Evolutionary conservation across 1,139 yeast genomes (phyloP).

Genomic region (Suhomyces ambrosiae): DNA sequence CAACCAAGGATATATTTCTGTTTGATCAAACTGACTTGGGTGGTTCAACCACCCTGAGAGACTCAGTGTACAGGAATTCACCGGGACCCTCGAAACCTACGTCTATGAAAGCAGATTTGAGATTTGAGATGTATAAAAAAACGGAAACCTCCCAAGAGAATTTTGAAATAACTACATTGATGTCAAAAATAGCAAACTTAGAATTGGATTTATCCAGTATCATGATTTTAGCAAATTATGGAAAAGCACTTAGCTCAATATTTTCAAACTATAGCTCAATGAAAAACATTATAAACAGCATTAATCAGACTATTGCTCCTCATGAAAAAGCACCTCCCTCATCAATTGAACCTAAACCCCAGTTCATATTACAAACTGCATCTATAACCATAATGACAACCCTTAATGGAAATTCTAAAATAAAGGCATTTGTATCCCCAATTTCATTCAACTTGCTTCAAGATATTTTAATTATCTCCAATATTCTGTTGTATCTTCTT

Average conservation of each 20-base stretch:
- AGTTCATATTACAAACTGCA: slow-evolving; percentile 38
- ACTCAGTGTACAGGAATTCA: slow-evolving; percentile 2
- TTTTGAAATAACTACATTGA: slow-evolving; percentile 43
- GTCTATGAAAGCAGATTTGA: slow-evolving; percentile 45
- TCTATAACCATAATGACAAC: slow-evolving; percentile 22
- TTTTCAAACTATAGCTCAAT: slow-evolving; percentile 10
- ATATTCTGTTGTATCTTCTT: slow-evolving; percentile 21
- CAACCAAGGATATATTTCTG: slow-evolving; percentile 22
- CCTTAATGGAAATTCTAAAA: slow-evolving; percentile 12
- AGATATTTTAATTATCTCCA: slow-evolving; percentile 34
- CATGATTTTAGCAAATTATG: slow-evolving; percentile 20
- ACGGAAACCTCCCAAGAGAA: slow-evolving; percentile 21
- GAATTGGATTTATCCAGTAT: slow-evolving; percentile 31
- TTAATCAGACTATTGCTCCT: not conserved
- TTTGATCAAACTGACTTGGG: slow-evolving; percentile 15
- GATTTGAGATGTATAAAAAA: slow-evolving; percentile 51
- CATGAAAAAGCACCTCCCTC: not conserved
- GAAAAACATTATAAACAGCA: slow-evolving; percentile 6
- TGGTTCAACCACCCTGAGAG: slow-evolving; percentile 7
- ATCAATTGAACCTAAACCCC: slow-evolving; percentile 4
- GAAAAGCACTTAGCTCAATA: slow-evolving; percentile 13
- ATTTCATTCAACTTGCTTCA: slow-evolving; percentile 36
- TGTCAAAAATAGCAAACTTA: slow-evolving; percentile 45
- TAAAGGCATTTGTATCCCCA: slow-evolving; percentile 37
- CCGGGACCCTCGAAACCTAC: slow-evolving; percentile 4